These are phyloP conservation scores for Fomitopsis palustris DNA, from an alignment of 1,284 basidiomycete species.

Conservation along the genomic window DNA sequence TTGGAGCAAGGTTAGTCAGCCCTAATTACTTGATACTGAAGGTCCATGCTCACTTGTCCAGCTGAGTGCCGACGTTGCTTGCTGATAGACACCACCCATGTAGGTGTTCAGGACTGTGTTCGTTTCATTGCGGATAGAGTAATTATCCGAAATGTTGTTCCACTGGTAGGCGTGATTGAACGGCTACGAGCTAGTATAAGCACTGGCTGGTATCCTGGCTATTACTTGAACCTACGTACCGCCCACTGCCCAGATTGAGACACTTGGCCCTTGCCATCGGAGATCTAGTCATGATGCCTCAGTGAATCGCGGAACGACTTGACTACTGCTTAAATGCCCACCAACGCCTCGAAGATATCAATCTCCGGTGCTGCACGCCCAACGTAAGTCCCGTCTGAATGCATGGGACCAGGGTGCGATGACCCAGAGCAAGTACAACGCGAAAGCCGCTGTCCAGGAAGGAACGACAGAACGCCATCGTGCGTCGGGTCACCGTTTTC, in stretches of 20 bases:
- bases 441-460: constrained; percentile 76
- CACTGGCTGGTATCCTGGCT: neutral
- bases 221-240: constrained; percentile 16
- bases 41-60: constrained; percentile 19
- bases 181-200: constrained; percentile 26
- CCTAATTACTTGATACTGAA: neutral
- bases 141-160: constrained; percentile 38
- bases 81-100: constrained; percentile 51
- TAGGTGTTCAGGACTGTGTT: constrained; percentile 49
- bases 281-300: neutral
- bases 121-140: constrained; percentile 41
- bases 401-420: constrained; percentile 79
- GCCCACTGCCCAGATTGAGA: constrained; percentile 47
- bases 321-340: neutral
- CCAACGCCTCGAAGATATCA: constrained; percentile 65
- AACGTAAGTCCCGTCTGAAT: constrained; percentile 51
- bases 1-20: constrained; percentile 3
- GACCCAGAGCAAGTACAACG: constrained; percentile 80
- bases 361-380: constrained; percentile 89
- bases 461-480: constrained; percentile 48
- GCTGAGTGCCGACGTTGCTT: constrained; percentile 38
- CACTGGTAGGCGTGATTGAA: constrained; percentile 43
- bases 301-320: neutral
- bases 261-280: constrained; percentile 30
- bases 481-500: constrained; percentile 34